phyloP scores from a whole-genome alignment of 78 protist species.

The Dictyostelium brefeldianum region DNA sequence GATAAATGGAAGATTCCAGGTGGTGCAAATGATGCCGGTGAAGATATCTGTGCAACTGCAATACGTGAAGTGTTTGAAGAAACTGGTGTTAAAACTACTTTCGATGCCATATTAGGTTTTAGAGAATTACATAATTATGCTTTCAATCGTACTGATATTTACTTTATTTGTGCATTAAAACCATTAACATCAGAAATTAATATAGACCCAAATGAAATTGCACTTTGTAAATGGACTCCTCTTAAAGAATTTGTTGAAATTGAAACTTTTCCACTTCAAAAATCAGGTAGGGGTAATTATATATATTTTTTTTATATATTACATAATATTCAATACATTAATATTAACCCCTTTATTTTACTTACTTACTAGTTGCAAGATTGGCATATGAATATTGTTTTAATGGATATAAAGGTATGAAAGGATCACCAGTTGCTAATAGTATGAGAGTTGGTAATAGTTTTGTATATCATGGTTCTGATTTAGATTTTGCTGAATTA shows the following conservation, averaged over 20 bases:
- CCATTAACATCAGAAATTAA: slow-evolving; percentile 42
- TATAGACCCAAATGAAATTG: slow-evolving; percentile 67
- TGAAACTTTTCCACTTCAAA: slow-evolving; percentile 47
- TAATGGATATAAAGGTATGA: slow-evolving; percentile 77
- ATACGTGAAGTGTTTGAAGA: slow-evolving; percentile 88
- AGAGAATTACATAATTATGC: slow-evolving; percentile 81
- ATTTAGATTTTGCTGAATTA: slow-evolving; percentile 45
- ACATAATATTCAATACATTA: too few relatives aligned
- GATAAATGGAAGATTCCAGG: slow-evolving; percentile 90
- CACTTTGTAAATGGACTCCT: slow-evolving; percentile 69
- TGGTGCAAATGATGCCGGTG: slow-evolving; percentile 83
- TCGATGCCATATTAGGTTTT: slow-evolving; percentile 57
- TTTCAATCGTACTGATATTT: slow-evolving; percentile 64
- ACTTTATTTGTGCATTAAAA: slow-evolving; percentile 53
- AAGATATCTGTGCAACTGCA: slow-evolving; percentile 81
- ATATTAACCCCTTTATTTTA: too few relatives aligned
- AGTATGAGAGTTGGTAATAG: slow-evolving; percentile 53
- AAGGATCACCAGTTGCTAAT: slow-evolving; percentile 45
- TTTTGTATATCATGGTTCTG: slow-evolving; percentile 58
- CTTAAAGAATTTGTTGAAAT: slow-evolving; percentile 29
- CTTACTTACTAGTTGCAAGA: slow-evolving; percentile 9
- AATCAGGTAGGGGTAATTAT: not conserved
- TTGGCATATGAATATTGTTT: slow-evolving; percentile 56
- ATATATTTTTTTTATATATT: too few relatives aligned
- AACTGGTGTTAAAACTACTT: slow-evolving; percentile 83